Base-by-base conservation (phyloP, 306 rosid genomes). In the Vigna reflexopilosa region DNA sequence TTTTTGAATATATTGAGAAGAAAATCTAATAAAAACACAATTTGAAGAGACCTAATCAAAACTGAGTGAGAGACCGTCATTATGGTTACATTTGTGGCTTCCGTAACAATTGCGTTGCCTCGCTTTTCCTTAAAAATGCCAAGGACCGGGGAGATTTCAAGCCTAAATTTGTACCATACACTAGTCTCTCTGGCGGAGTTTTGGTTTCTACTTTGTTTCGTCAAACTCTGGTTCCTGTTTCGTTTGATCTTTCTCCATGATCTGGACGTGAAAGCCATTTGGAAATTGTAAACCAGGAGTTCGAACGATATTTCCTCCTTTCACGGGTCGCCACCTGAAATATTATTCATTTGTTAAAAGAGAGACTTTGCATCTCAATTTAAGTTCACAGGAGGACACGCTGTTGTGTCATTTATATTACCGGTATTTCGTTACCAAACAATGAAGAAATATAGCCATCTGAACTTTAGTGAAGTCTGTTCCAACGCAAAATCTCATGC, bases 401-500 rank as follows among this genome's bases (percentile, higher is more conserved):
- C 54, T 76, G 38, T 47, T 34, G 12, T 38, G 78, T 59, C 70
- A 64, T 55, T 20, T 67, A 76, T 59, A 71, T 85, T 86, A 95
- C 99, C 93, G 86, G 91, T 82, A 90, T 69, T 95, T 91, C 44
- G 96, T 93, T 40, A 93, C 94, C 84, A 93, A 80, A 85, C 96
- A 79, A 76, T 95, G 99, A 30, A 95, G 87, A 87, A 95, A 93
- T 24, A 93, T 89, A 47, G 99, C 98, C 98, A 95, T 95, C 80
- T 95, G 99, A 84, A 87, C 93, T 85, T 88, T 95, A 16, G 97
- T 86, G 67, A 95, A 95, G 36, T 95, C 98, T 32, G 99, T 95
- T 83, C 98, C 99, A 68, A 93, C 97, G 67, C 99, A 95, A 78
- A 95, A 95, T 81, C 99, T 91, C 96, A 93, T 91, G 77, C 99